Conservation (phyloP, 2,329 filamentous ascomycete species). For the Cladophialophora bantiana region DNA sequence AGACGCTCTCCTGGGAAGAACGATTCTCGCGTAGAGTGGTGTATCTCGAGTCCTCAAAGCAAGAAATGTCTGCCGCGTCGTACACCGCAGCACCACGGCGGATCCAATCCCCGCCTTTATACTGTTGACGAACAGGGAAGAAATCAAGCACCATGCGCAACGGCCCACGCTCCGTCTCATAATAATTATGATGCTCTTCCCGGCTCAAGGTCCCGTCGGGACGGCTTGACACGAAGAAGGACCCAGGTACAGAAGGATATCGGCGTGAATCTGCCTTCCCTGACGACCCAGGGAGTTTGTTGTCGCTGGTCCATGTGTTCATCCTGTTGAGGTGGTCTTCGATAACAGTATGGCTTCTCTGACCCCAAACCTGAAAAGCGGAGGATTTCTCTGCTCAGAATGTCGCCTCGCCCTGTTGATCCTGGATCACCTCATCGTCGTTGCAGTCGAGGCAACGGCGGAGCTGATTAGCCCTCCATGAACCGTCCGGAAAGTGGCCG, state of each 20-base stretch:
- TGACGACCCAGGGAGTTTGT: not conserved
- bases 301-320: not conserved
- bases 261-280: too few species aligned
- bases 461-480: not conserved
- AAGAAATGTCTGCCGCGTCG: slow-evolving; percentile 29
- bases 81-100: slow-evolving; percentile 15
- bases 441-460: not conserved
- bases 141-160: slow-evolving; percentile 77
- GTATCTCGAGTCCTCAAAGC: slow-evolving; percentile 18
- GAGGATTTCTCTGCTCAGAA: not conserved
- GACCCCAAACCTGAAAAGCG: not conserved
- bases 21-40: slow-evolving; percentile 23
- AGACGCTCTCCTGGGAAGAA: slow-evolving; percentile 12
- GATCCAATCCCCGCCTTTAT: slow-evolving; percentile 68
- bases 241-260: slow-evolving; percentile 49
- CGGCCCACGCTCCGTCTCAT: slow-evolving; percentile 91
- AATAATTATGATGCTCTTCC: slow-evolving; percentile 82
- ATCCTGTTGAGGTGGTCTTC: not conserved
- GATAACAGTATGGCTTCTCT: not conserved
- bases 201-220: slow-evolving; percentile 51
- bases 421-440: slow-evolving; percentile 4
- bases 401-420: not conserved
- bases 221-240: slow-evolving; percentile 87
- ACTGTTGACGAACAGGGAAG: slow-evolving; percentile 79
- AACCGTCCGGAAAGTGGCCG: slow-evolving; percentile 15